A percentile compares a stretch with the other conserved stretches of the same genome.
These are phyloP conservation scores for Ophiognomonia clavigignenti-juglandacearum DNA, from an alignment of 2,329 filamentous ascomycete species.

Conservation along the genomic window DNA sequence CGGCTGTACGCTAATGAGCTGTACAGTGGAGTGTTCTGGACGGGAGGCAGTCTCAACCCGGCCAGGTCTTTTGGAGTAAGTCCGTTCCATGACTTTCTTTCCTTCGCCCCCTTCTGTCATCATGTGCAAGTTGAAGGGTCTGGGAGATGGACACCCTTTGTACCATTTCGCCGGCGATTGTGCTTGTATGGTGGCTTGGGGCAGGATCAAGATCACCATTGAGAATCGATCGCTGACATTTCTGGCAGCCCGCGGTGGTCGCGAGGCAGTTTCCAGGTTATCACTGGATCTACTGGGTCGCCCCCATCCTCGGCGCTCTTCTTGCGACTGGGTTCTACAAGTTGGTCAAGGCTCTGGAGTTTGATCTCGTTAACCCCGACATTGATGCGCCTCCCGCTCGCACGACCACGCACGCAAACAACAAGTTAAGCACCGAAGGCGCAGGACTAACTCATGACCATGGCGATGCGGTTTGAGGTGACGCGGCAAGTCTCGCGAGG, in stretches of 20 bases:
- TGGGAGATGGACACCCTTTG: too few relatives aligned
- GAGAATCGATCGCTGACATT: background rate
- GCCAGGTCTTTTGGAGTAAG: constrained; percentile 41
- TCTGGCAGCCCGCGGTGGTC: constrained; percentile 37
- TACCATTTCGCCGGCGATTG: too few relatives aligned
- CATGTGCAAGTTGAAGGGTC: background rate
- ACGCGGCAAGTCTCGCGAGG: background rate
- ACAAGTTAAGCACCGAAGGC: background rate
- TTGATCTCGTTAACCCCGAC: constrained; percentile 36
- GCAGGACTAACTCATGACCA: background rate
- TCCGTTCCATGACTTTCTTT: background rate
- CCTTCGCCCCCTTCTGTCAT: background rate
- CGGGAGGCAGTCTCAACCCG: constrained; percentile 45
- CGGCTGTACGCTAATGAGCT: background rate
- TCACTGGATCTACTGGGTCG: constrained; percentile 53
- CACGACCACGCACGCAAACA: background rate
- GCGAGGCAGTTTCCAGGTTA: constrained; percentile 35
- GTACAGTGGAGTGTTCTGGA: constrained; percentile 36
- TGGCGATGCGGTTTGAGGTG: background rate
- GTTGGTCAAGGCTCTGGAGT: constrained; percentile 46
- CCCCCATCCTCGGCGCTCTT: constrained; percentile 43
- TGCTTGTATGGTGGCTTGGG: background rate
- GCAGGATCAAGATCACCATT: background rate
- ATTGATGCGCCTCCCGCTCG: constrained; percentile 8
- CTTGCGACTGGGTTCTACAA: constrained; percentile 47